Base-by-base conservation (phyloP, 352 stramenopile species). In the Thraustotheca clavata region DNA sequence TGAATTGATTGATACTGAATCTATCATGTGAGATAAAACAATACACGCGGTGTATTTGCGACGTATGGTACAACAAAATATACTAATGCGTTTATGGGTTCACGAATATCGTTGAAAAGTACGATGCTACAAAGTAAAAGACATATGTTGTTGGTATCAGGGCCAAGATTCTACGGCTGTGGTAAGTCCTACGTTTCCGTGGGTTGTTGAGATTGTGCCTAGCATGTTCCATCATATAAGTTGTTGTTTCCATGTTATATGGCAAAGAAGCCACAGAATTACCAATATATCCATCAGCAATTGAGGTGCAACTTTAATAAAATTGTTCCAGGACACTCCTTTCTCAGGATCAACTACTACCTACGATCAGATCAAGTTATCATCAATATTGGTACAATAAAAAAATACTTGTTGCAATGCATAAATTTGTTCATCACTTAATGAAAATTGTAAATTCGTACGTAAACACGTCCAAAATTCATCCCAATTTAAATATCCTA, bases 311-410 rank as follows among this genome's bases (percentile, higher is more conserved):
- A 38, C 50, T 18, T 34, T 14, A n/a, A 60, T 38, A 3, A 60
- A 60, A 22, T 60, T 38, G 31, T 60, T 60, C 50, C 50, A 60
- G 18, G 50, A 60, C 18, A 60, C 50, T 34, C 50, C 50, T 14
- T 22, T 1, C 27, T 60, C 31, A n/a, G 50, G 50, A 34, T 60
- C 34, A 18, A 60, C 14, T 18, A 60, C 50, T 34, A 40, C 18
- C 27, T 46, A 49, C 16, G 9, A 31, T n/a, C 0, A 43, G 8
- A n/a, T n/a, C n/a, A n/a, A n/a, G 31, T 22, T n/a, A n/a, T 43
- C 27, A 52, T 18, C 18, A 33, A 33, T 8, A 18, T 22, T 33
- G 18, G 8, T 8, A 8, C 49, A 47, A 0, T 46, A 26, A 18
- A 11, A 18, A 40, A 31, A 20, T 16, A 60, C 50, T 27, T 60